Evolutionary conservation across 2,329 filamentous ascomycete species (phyloP), one percentile per base, ranked within the genome.

Genomic region (Aspergillus awamori): DNA sequence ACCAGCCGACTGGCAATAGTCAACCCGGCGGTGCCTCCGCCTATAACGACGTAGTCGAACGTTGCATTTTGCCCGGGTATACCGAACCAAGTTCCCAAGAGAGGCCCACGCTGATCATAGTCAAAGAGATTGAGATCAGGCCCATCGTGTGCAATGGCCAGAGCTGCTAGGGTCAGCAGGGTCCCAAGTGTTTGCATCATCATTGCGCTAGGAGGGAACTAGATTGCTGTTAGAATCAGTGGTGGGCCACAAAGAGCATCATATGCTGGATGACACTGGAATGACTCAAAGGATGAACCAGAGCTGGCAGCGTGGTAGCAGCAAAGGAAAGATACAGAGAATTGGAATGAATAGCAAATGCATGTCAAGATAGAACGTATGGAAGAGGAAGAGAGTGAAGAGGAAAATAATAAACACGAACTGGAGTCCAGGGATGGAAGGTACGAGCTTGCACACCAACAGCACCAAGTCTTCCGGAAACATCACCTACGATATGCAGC

Each of bases 21-120:
- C 41, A 72, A 53, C 8, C 71, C 71, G 2, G 69, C 69, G 8
- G 65, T 72, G 13, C 71, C 71, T 13, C 69, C 70, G 11, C 70
- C 71, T 7, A 73, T 60, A 2, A 73, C 59, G 8, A 69, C 52
- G 43, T 69, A 69, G 61, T 69, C 67, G 22, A 66, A 68, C 3
- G 63, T 66, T 26, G 61, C 71, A 60, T 57, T 70, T 61, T 36
- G 71, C 4, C 58, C 58, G 22, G 61, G 61, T 8, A 36, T 26
- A 13, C 58, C 58, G 10, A 60, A 73, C 45, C 39, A 72, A 41
- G 49, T 68, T 10, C 68, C 67, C 11, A 69, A 47, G 26, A 68
- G 49, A 24, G 61, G 51, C 2, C 65, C 66, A 24, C 28, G 48
- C 24, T 63, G 57, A 6, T 63, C 66, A 57, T 68, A 60, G n/a